phyloP scores from a whole-genome alignment of 2,329 filamentous ascomycete genomes.

The Pleoardoris graminearum region DNA sequence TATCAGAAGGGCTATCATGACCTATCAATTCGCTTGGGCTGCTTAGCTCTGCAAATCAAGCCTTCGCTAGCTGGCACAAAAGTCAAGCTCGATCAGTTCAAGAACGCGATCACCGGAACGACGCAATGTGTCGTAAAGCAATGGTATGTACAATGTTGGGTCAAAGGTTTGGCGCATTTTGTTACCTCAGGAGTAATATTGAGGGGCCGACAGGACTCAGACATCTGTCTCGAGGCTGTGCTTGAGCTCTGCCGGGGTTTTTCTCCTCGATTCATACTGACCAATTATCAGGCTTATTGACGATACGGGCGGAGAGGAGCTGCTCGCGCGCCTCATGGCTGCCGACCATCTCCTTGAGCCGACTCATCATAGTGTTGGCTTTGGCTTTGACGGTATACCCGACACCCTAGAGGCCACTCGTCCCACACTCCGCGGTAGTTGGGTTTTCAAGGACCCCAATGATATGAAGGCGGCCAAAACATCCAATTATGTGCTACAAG shows the following conservation, averaged over 20 bases:
- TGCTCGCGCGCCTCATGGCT: constrained; percentile 25
- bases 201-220: too few species aligned
- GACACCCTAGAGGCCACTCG: constrained; percentile 16
- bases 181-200: too few species aligned
- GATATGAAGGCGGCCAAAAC: too few species aligned
- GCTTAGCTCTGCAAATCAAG: constrained; percentile 15
- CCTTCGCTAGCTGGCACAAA: constrained; percentile 7
- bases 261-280: too few species aligned
- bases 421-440: constrained; percentile 34
- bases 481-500: constrained; percentile 27
- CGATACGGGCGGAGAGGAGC: constrained; percentile 20
- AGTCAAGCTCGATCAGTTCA: neutral
- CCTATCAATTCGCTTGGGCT: constrained; percentile 33
- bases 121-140: constrained; percentile 21
- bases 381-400: constrained; percentile 26
- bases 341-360: constrained; percentile 30
- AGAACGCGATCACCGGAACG: constrained; percentile 4
- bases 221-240: too few species aligned
- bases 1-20: constrained; percentile 32
- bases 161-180: too few species aligned
- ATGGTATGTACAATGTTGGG: constrained; percentile 22
- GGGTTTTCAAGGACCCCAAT: constrained; percentile 35
- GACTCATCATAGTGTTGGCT: constrained; percentile 21
- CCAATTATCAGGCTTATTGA: constrained; percentile 30
- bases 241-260: too few species aligned